Base-by-base conservation (phyloP, 805 yeast genomes). In the Clavispora asparagi region DNA sequence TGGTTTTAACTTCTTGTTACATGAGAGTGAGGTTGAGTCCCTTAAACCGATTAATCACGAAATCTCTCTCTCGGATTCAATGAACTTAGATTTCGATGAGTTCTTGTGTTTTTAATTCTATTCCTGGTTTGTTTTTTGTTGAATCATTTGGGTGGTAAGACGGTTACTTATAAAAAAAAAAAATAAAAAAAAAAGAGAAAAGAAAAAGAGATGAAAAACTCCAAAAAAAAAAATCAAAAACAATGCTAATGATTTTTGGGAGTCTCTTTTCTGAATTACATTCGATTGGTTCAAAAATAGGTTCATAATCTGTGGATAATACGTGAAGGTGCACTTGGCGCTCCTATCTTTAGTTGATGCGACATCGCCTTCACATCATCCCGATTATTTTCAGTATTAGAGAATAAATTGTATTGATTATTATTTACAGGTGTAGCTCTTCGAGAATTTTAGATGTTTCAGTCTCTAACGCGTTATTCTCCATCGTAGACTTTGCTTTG, bases 401-500 rank as follows among this genome's bases (percentile, higher is more conserved):
- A 13, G 32, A 39, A 39, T 39, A 39, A 7, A 27, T 26, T 13
- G 13, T 39, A 28, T n/a, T 39, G 19, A 28, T 40, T 27, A 16
- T 25, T 26, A 12, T 9, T 35, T 31, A 33, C 33, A 19, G 14
- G 6, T 26, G 39, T 26, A 41, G 29, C 6, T 23, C 32, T 25
- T 33, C 17, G 6, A 33, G 7, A 17, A 46, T 37, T 13, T n/a
- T 36, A 1, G 16, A 11, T 14, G n/a, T 17, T 16, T 40, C 30
- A 8, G 12, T 16, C n/a, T n/a, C 9, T 2, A 37, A 9, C 16
- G 23, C 31, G n/a, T 28, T 32, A 14, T 35, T 13, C 27, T 54
- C 53, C 16, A 44, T 42, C 13, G 30, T 44, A 2, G 74, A 65
- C 54, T 78, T 77, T 11, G 76, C 65, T 41, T 82, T 70, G 7